Base-by-base conservation (phyloP, 1,139 yeast species). In the Hansenula sp. region DNA sequence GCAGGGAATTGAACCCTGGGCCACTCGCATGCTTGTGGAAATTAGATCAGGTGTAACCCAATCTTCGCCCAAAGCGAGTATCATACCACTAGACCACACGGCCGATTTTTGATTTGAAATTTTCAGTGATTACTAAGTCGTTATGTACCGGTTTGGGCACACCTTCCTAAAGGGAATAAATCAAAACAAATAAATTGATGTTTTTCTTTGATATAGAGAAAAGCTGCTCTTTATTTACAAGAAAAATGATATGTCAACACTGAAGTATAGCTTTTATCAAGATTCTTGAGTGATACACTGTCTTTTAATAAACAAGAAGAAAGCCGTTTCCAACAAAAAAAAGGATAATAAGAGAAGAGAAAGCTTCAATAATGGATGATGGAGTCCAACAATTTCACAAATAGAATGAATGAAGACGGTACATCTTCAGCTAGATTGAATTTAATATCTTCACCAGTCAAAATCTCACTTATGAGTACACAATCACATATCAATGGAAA, bases 1-100 rank as follows among this genome's bases (percentile, higher is more conserved):
- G 51, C 56, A 45, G 56, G 56, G 56, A 52, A 50, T 52, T 51
- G 56, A 52, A 52, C 56, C 56, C 56, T 45, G 56, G 56, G 43
- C 56, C 55, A 48, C 56, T 50, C 56, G 50, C 56, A 52, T 50
- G 44, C 46, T 50, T 48, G 37, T 32, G 39, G 48, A 27, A 20
- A 35, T 26, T 34, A 40, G 35, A 38, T 21, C 40, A 31, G 39
- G 45, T 47, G 34, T 36, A 28, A n/a, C 41, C 47, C 38, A 29
- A 29, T 38, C 45, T 46, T 46, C 51, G 47, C 56, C 56, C 56
- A 52, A 52, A 52, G 56, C 56, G 56, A 51, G 56, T 47, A 52
- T 52, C 56, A 52, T 52, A 52, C 56, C 53, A 50, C 56, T 52
- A 52, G 56, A 52, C 56, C 56, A 52, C 51, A 34, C 55, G 54